Evolutionary conservation across 2,329 filamentous ascomycete genomes (phyloP).

Genomic region (Xylaria hypoxylon): DNA sequence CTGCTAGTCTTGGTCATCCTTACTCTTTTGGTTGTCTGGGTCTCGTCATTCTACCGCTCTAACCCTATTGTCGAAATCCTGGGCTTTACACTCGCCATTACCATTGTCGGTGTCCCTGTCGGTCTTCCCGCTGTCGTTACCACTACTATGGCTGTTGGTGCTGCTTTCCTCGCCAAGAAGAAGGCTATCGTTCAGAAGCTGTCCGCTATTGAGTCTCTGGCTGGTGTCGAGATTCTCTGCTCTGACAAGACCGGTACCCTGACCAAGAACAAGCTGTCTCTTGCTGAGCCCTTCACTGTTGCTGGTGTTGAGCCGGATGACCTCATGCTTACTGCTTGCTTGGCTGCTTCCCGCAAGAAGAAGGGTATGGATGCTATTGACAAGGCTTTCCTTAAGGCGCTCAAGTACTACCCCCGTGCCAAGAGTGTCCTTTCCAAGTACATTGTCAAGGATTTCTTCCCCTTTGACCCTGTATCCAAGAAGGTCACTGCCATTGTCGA

Average conservation of each 20-base stretch:
- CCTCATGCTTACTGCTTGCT: constrained; percentile 90
- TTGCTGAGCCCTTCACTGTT: constrained; percentile 86
- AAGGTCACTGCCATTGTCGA: constrained; percentile 88
- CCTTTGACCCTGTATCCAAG: constrained; percentile 93
- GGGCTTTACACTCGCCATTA: constrained; percentile 87
- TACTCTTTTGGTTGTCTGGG: constrained; percentile 85
- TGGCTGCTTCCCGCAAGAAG: constrained; percentile 92
- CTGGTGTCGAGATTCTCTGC: constrained; percentile 93
- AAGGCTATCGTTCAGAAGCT: constrained; percentile 94
- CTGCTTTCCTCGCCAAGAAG: constrained; percentile 90
- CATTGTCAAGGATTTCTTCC: constrained; percentile 85
- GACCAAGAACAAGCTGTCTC: constrained; percentile 93
- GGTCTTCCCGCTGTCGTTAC: constrained; percentile 94
- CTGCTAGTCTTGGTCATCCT: constrained; percentile 83
- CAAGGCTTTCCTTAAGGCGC: constrained; percentile 91
- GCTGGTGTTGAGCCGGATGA: constrained; percentile 85
- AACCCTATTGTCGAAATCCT: constrained; percentile 83
- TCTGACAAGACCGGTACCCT: constrained; percentile 94
- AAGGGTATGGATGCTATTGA: constrained; percentile 96
- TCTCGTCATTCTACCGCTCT: constrained; percentile 88
- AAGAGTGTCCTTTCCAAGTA: constrained; percentile 85
- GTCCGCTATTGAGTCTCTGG: constrained; percentile 89
- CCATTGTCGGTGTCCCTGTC: constrained; percentile 91
- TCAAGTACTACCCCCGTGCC: constrained; percentile 84
- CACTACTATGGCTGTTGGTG: constrained; percentile 94